Conservation (phyloP, 1,284 basidiomycete species). For the Cystobasidiaceae sp. region DNA sequence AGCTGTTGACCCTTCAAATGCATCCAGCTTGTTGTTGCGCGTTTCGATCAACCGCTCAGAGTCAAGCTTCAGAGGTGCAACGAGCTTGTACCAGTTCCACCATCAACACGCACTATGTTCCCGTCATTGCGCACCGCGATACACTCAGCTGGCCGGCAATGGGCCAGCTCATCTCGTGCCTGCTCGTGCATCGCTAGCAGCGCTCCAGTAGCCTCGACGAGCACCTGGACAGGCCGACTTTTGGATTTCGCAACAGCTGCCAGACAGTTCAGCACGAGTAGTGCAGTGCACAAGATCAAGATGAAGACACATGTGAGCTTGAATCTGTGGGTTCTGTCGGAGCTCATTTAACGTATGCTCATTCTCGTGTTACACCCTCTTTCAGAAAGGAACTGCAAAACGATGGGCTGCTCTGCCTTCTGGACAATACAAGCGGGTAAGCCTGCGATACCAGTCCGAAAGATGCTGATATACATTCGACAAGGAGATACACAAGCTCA, state of each 20-base stretch:
- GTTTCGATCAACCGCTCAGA: no score
- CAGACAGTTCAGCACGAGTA: neutral
- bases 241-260: neutral
- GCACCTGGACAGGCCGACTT: slow-evolving; percentile 1
- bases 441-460: neutral
- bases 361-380: neutral
- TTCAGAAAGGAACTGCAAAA: slow-evolving; percentile 31
- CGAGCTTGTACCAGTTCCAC: no score
- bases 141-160: no score
- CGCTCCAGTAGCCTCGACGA: neutral
- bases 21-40: no score
- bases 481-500: neutral
- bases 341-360: neutral
- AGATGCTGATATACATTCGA: neutral
- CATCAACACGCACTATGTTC: neutral
- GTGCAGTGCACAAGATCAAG: slow-evolving; percentile 12
- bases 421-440: slow-evolving; percentile 27
- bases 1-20: no score
- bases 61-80: no score
- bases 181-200: no score
- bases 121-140: neutral
- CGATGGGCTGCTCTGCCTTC: slow-evolving; percentile 20
- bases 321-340: no score
- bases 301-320: slow-evolving; percentile 30
- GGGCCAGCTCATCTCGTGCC: no score